These are phyloP conservation scores for Macrolepiota dolichaula DNA, from an alignment of 768 basidiomycete genomes.

Conservation along the genomic window DNA sequence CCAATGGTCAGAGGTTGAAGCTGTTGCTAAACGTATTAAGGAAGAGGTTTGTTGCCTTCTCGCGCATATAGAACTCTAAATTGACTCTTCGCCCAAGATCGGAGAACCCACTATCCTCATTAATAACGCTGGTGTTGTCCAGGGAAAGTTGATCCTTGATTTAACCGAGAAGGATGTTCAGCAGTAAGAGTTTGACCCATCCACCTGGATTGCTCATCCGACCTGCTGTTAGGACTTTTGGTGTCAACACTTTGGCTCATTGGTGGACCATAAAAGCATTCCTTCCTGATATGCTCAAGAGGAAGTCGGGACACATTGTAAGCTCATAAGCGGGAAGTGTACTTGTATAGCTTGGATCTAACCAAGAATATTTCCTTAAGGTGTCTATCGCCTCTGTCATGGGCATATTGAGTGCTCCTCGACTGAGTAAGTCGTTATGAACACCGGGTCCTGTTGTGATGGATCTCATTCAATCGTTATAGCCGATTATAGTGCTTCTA, in stretches of 20 bases:
- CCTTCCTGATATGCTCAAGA: constrained; percentile 80
- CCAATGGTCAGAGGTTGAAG: constrained; percentile 80
- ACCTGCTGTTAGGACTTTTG: constrained; percentile 65
- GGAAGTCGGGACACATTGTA: constrained; percentile 82
- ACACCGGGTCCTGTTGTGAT: background rate
- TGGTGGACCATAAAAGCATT: constrained; percentile 94
- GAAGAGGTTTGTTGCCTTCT: constrained; percentile 57
- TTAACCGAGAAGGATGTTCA: constrained; percentile 72
- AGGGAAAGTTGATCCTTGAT: constrained; percentile 85
- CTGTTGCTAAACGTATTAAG: constrained; percentile 65
- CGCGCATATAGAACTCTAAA: background rate
- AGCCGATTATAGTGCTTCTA: constrained; percentile 92
- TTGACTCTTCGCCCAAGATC: constrained; percentile 43
- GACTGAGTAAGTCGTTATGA: constrained; percentile 58
- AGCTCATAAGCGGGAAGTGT: constrained; percentile 22
- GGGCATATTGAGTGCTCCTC: constrained; percentile 68
- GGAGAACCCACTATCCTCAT: constrained; percentile 87
- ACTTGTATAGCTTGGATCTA: background rate
- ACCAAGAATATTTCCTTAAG: constrained; percentile 32
- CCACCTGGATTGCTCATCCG: background rate
- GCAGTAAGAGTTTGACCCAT: constrained; percentile 46
- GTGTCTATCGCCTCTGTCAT: constrained; percentile 76
- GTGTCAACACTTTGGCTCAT: constrained; percentile 83
- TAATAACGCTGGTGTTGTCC: constrained; percentile 94
- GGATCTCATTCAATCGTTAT: background rate